Evolutionary conservation across 2,329 filamentous ascomycete genomes (phyloP).

Genomic region (Mycogone perniciosa): DNA sequence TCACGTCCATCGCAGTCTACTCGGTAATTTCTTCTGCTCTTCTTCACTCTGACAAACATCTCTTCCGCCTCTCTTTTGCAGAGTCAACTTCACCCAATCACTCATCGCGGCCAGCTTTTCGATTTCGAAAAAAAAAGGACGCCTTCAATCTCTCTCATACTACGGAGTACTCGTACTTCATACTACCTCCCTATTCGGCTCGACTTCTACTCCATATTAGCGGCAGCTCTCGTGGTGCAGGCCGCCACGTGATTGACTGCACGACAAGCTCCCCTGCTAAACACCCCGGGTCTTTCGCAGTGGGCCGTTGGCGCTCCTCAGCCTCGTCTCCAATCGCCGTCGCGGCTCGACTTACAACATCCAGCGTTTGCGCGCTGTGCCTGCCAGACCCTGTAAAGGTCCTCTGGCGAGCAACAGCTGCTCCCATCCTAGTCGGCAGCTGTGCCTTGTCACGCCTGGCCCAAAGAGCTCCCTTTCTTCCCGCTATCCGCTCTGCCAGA

Average conservation of each 20-base stretch:
- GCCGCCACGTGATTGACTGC: not conserved
- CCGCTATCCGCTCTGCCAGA: not conserved
- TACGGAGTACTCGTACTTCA: too few relatives aligned
- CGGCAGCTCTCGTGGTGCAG: too few relatives aligned
- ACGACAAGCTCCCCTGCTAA: conserved; percentile 2
- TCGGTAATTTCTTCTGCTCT: too few relatives aligned
- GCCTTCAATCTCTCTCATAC: too few relatives aligned
- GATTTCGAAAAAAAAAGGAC: too few relatives aligned
- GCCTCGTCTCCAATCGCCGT: conserved; percentile 19
- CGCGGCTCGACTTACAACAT: conserved; percentile 27
- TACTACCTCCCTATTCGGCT: too few relatives aligned
- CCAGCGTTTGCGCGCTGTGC: conserved; percentile 24
- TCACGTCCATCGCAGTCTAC: too few relatives aligned
- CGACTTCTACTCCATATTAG: too few relatives aligned
- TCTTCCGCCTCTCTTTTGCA: too few relatives aligned
- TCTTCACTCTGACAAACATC: too few relatives aligned
- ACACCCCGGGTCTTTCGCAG: conserved; percentile 7
- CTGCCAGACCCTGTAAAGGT: conserved; percentile 22
- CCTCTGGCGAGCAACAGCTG: conserved; percentile 10
- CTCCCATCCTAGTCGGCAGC: conserved; percentile 4
- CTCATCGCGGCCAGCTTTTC: too few relatives aligned
- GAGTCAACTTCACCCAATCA: too few relatives aligned
- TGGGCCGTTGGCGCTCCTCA: conserved; percentile 13
- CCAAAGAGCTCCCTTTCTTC: not conserved
- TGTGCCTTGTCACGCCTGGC: not conserved